A percentile compares a stretch with the other conserved stretches of the same genome.
Evolutionary conservation across 106 monocot species (phyloP).

Genomic region (Dendrobium chrysotoxum): DNA sequence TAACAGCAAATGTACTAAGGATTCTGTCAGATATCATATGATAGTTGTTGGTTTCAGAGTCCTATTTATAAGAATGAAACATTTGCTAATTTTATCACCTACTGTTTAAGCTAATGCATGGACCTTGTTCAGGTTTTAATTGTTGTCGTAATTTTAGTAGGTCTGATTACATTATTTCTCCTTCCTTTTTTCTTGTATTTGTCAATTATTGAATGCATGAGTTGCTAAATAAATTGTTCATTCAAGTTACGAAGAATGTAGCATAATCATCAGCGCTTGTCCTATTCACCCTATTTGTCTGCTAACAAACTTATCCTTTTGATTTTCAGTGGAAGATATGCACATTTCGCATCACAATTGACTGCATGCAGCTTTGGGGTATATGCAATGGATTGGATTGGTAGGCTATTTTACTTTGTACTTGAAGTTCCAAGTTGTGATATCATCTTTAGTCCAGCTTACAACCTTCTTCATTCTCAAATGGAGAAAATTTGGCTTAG

Average conservation of each 20-base stretch:
- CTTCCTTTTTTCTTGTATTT: neutral
- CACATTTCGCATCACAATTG: slow-evolving; percentile 84
- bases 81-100: neutral
- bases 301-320: neutral
- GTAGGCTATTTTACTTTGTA: slow-evolving; percentile 22
- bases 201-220: neutral
- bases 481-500: no score
- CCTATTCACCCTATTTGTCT: neutral
- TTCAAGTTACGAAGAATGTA: neutral
- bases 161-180: neutral
- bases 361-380: slow-evolving; percentile 71
- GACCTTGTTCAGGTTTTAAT: neutral
- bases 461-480: no score
- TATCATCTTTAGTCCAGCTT: neutral
- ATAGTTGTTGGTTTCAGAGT: neutral
- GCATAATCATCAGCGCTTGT: neutral
- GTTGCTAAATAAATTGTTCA: neutral
- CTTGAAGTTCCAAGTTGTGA: neutral
- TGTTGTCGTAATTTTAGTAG: neutral
- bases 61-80: neutral
- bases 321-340: slow-evolving; percentile 84
- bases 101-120: neutral
- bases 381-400: slow-evolving; percentile 99
- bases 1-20: neutral
- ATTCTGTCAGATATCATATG: neutral